These are phyloP conservation scores for Ciborinia camelliae DNA, from an alignment of 2,329 filamentous ascomycete species.

Conservation along the genomic window DNA sequence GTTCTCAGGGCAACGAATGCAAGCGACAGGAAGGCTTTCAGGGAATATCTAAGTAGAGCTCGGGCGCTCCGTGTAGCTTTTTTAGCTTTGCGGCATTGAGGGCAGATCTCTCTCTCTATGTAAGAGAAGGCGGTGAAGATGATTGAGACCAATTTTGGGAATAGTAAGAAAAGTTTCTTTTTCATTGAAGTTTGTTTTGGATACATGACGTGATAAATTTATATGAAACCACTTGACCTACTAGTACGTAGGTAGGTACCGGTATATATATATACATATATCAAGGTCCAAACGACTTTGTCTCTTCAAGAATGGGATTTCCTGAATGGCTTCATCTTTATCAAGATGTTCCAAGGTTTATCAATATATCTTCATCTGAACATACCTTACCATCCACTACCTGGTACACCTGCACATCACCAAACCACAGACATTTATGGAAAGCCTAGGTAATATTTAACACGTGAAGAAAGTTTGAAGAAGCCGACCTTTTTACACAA, in stretches of 20 bases:
- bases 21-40: constrained; percentile 6
- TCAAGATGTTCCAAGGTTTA: neutral
- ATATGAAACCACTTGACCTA: neutral
- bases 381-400: neutral
- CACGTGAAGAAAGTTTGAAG: neutral
- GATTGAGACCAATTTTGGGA: neutral
- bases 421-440: neutral
- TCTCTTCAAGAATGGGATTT: neutral
- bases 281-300: neutral
- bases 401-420: neutral
- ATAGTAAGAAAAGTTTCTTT: neutral
- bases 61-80: too few relatives aligned
- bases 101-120: neutral
- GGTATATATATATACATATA: neutral
- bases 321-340: neutral
- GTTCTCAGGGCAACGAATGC: constrained; percentile 12
- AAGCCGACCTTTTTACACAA: neutral
- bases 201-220: neutral
- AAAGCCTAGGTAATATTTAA: neutral
- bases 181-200: neutral
- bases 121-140: neutral
- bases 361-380: neutral
- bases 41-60: neutral
- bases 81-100: neutral
- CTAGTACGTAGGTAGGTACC: neutral